Evolutionary conservation across 139 green algal genomes (phyloP), one percentile per base, ranked within the genome.

Genomic region (Chlamydomonas sphaeroides): DNA sequence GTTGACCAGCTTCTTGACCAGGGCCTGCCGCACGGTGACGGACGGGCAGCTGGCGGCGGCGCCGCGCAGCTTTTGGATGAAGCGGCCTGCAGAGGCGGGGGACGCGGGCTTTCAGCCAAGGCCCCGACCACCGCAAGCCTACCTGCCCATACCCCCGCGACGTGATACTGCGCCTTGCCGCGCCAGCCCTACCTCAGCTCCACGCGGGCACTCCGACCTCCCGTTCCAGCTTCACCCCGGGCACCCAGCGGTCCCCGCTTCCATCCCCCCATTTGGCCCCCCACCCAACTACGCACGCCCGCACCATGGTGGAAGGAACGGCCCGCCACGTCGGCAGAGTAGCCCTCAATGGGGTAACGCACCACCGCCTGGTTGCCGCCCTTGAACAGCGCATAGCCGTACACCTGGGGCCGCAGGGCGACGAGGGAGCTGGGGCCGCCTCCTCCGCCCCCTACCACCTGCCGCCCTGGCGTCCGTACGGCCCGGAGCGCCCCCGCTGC

Each of bases 341-440:
- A 85, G 11, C 90, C 93, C 75, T 98, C 94, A 10, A 91, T 91
- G 0, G 97, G 97, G 88, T 99, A 99, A 5, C 83, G 86, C 3
- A 99, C 81, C 42, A 88, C 87, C 41, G 93, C 90, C 42, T 95
- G 83, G n/a, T 86, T 62, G 6, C 91, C 96, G 61, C 94, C 90
- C 87, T 98, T 99, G 90, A 97, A 98, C 78, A 99, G 89, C 42
- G 91, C 95, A 84, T 99, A 99, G 30, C 97, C 97, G 73, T 96
- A 92, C 53, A 99, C 96, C 92, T 95, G 90, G 30, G n/a, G 32
- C n/a, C n/a, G 41, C 65, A 56, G 66, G 3, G 66, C 21, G 65
- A 2, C 33, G 21, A 45, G 65, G 15, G 33, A n/a, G 65, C 10
- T 14, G 65, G 21, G 53, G 21, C 53, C 21, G 20, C 53, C 20